phyloP scores from a whole-genome alignment of 345 rosid species.

The Salix udensis region DNA sequence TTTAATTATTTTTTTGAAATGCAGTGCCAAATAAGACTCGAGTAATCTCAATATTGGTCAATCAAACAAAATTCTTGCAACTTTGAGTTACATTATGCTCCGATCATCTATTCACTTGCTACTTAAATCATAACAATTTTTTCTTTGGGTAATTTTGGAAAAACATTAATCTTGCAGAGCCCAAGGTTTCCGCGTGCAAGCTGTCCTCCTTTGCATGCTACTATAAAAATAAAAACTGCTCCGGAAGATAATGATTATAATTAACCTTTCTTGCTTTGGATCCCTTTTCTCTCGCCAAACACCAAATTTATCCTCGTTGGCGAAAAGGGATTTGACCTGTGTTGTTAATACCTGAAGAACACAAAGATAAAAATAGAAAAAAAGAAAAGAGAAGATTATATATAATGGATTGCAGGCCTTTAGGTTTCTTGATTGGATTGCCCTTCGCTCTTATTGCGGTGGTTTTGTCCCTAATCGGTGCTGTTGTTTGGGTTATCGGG shows the following conservation, averaged over 20 bases:
- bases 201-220: neutral
- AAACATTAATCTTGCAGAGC: neutral
- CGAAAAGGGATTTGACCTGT: slow-evolving; percentile 1
- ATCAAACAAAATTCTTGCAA: too few species aligned
- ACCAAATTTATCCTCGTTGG: neutral
- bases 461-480: slow-evolving; percentile 27
- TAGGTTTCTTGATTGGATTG: slow-evolving; percentile 30
- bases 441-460: slow-evolving; percentile 35
- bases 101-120: neutral
- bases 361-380: neutral
- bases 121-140: neutral
- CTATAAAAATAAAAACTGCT: neutral
- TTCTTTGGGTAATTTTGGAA: neutral
- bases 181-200: neutral
- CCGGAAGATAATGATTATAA: neutral
- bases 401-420: slow-evolving; percentile 36
- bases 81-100: neutral
- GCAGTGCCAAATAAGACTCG: too few species aligned
- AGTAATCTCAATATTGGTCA: too few species aligned
- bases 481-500: slow-evolving; percentile 34
- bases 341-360: neutral
- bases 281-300: neutral
- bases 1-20: too few species aligned
- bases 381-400: neutral
- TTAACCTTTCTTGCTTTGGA: neutral